phyloP scores from a whole-genome alignment of 768 basidiomycete genomes.

The Chalciporus sphaerocephalus region DNA sequence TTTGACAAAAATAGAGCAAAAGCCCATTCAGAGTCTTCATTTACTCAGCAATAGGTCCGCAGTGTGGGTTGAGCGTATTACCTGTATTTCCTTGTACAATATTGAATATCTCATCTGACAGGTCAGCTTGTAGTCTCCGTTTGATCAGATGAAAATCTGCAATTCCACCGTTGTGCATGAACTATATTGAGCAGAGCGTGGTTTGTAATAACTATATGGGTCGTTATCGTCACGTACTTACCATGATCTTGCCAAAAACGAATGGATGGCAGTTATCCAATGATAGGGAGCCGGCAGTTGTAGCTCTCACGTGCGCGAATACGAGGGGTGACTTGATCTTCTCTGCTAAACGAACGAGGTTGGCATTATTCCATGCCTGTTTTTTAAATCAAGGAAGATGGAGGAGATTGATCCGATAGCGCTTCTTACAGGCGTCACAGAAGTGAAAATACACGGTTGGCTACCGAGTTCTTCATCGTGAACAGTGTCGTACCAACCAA shows the following conservation, averaged over 20 bases:
- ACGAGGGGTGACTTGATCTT: constrained; percentile 96
- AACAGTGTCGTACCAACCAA: constrained; percentile 92
- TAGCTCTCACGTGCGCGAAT: constrained; percentile 93
- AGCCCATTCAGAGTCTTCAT: constrained; percentile 90
- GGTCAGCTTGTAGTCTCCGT: constrained; percentile 65
- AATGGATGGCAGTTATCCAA: constrained; percentile 96
- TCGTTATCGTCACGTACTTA: constrained; percentile 29
- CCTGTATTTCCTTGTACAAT: constrained; percentile 92
- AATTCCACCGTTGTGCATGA: constrained; percentile 97
- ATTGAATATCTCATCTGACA: constrained; percentile 83
- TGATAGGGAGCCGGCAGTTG: constrained; percentile 87
- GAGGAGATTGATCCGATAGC: neutral
- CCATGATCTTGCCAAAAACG: constrained; percentile 88
- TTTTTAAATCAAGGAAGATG: constrained; percentile 10
- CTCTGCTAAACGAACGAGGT: constrained; percentile 89
- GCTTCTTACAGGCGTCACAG: constrained; percentile 76
- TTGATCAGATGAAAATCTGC: constrained; percentile 80
- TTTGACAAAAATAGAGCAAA: constrained; percentile 90
- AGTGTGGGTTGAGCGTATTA: constrained; percentile 25
- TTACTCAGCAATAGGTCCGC: neutral
- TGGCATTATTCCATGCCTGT: constrained; percentile 96
- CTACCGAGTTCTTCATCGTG: constrained; percentile 78
- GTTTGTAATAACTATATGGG: neutral
- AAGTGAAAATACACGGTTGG: constrained; percentile 94
- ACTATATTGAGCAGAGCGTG: constrained; percentile 44